These are phyloP conservation scores for Agaricus blazei DNA, from an alignment of 768 basidiomycete species.

Conservation along the genomic window DNA sequence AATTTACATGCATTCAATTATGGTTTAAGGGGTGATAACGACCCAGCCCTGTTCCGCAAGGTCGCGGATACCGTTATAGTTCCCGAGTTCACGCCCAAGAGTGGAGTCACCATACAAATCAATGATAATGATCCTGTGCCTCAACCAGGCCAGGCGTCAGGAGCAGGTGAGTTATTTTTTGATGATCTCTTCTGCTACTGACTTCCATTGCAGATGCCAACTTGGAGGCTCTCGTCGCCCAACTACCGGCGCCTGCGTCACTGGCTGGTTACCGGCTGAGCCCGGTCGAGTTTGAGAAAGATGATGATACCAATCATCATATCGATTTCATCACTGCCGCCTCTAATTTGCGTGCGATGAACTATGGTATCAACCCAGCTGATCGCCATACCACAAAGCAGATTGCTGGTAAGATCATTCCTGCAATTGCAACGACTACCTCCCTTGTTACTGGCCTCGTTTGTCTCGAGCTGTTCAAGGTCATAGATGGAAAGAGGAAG, in stretches of 20 bases:
- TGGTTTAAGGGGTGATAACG: conserved; percentile 85
- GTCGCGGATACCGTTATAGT: conserved; percentile 79
- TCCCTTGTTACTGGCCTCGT: conserved; percentile 93
- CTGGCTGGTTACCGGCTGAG: conserved; percentile 93
- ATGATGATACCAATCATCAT: conserved; percentile 96
- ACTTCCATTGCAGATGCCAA: conserved; percentile 41
- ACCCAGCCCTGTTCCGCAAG: conserved; percentile 76
- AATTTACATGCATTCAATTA: conserved; percentile 99
- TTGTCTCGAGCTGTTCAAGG: conserved; percentile 97
- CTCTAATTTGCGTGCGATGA: conserved; percentile 92
- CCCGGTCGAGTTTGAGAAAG: conserved; percentile 98
- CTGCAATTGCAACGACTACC: conserved; percentile 98
- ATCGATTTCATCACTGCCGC: conserved; percentile 99
- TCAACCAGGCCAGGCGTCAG: conserved; percentile 34
- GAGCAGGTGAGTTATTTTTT: conserved; percentile 23
- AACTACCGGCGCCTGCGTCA: conserved; percentile 84
- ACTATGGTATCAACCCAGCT: conserved; percentile 85
- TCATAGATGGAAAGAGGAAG: conserved; percentile 93
- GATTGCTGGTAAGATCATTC: conserved; percentile 98
- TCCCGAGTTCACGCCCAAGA: conserved; percentile 90
- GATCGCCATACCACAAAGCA: conserved; percentile 94
- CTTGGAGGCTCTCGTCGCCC: conserved; percentile 48
- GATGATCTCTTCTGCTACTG: background rate
- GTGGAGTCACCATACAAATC: conserved; percentile 89
- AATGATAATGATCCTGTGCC: conserved; percentile 88